A percentile compares a stretch with the other conserved stretches of the same genome.
These are phyloP conservation scores for Magnusiomyces clavatus DNA, from an alignment of 1,139 yeast species.

Conservation along the genomic window DNA sequence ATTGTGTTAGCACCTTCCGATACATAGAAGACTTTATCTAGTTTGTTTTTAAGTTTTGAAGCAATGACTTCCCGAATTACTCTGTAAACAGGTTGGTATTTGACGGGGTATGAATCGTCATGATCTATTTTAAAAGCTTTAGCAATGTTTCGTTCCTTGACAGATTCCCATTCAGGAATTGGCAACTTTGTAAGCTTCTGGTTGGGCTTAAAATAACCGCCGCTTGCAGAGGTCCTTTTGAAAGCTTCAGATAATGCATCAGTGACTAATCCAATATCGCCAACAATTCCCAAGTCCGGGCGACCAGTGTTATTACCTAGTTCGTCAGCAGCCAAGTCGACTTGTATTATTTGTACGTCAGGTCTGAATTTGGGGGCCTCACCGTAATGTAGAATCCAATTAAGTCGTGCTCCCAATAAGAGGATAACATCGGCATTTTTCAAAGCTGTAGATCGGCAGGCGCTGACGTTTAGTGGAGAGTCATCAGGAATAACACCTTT, in stretches of 20 bases:
- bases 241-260: slow-evolving; percentile 32
- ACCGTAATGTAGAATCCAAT: slow-evolving; percentile 63
- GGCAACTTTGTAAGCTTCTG: slow-evolving; percentile 1
- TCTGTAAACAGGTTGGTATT: slow-evolving; percentile 48
- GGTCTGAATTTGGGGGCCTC: slow-evolving; percentile 43
- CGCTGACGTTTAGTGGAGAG: slow-evolving; percentile 41
- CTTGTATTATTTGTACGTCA: slow-evolving; percentile 44
- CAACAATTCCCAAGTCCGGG: slow-evolving; percentile 39
- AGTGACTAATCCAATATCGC: slow-evolving; percentile 43
- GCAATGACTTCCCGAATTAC: slow-evolving; percentile 37
- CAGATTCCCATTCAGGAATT: slow-evolving; percentile 27
- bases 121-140: slow-evolving; percentile 32
- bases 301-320: slow-evolving; percentile 40
- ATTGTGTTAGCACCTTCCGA: slow-evolving; percentile 66
- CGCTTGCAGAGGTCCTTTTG: slow-evolving; percentile 13
- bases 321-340: slow-evolving; percentile 47
- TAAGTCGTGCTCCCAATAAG: slow-evolving; percentile 53
- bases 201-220: slow-evolving; percentile 9
- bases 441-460: slow-evolving; percentile 52
- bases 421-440: slow-evolving; percentile 48
- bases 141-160: slow-evolving; percentile 34
- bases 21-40: slow-evolving; percentile 36
- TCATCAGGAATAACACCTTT: slow-evolving; percentile 56
- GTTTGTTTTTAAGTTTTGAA: slow-evolving; percentile 20
- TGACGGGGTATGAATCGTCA: slow-evolving; percentile 28